Evolutionary conservation across 306 rosid species (phyloP).

Genomic region (Cucumis hystrix): DNA sequence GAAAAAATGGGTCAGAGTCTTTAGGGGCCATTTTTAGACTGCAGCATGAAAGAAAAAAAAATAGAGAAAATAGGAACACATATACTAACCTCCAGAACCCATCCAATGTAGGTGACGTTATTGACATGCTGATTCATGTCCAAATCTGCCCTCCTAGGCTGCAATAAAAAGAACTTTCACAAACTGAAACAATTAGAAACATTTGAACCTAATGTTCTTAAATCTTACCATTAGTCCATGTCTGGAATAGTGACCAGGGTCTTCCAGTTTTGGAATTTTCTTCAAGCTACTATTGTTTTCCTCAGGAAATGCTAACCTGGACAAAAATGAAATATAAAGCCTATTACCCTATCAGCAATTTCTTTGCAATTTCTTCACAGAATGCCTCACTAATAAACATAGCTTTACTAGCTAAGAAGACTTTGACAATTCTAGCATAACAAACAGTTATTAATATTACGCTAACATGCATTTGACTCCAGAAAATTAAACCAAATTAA

Average conservation of each 20-base stretch:
- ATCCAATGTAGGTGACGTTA: constrained; percentile 83
- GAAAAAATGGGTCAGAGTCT: not conserved
- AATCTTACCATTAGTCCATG: constrained; percentile 62
- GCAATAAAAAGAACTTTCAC: constrained; percentile 26
- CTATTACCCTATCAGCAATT: not conserved
- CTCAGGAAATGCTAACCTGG: constrained; percentile 71
- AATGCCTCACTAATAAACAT: not conserved
- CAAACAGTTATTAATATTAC: not conserved
- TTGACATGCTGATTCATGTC: constrained; percentile 97
- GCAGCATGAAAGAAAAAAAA: not conserved
- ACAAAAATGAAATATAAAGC: not conserved
- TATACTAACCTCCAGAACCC: constrained; percentile 81
- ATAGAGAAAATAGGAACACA: constrained; percentile 2
- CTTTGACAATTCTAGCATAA: not conserved
- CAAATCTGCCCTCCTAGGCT: constrained; percentile 92
- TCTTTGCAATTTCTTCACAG: not conserved
- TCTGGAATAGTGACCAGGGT: constrained; percentile 53
- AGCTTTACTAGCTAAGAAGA: not conserved
- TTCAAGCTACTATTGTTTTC: constrained; percentile 45
- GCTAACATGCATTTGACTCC: not conserved
- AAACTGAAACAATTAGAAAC: constrained; percentile 12
- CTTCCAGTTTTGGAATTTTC: constrained; percentile 73
- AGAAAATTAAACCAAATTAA: not conserved
- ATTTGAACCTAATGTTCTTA: not conserved
- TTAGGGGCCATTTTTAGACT: not conserved